Base-by-base conservation (phyloP, 1,139 yeast species). In the Yamadazyma diospyri region DNA sequence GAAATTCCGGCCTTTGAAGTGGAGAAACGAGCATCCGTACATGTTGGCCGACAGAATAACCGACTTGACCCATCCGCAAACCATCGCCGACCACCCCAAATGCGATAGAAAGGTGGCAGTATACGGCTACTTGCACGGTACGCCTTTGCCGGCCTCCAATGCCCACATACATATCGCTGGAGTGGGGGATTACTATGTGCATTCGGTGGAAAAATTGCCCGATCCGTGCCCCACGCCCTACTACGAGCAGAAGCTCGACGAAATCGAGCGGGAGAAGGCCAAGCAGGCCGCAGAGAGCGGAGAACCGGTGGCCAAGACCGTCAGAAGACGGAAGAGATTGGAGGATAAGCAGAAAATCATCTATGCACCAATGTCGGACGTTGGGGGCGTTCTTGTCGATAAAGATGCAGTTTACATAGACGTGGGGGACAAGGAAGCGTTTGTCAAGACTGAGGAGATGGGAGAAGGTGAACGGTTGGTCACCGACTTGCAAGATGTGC, bases 191-290 rank as follows among this genome's bases (percentile, higher is more conserved):
- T 73, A 81, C 47, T 67, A 79, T 2, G 83, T 87, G 4, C 69
- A 80, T 16, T 73, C 78, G 8, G 80, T 88, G 14, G 97, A 92
- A 56, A 82, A 88, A 48, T 67, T 94, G 34, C 97, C 97, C 2
- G 99, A 94, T 64, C 99, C 99, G 12, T 94, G 98, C 57, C 98
- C 99, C 27, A 92, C 98, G 1, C 99, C 99, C 3, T 84, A 76
- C 51, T 87, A 71, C 48, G 94, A 88, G 52, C 95, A 88, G 54
- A 81, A 74, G 49, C 64, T 87, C 23, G 97, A 88, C 45, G 95
- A 85, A 31, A 57, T 75, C 23, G 89, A 81, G 57, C 69, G 89
- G 50, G 87, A 81, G 47, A 75, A 69, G 43, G 77, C 76, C 8
- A 79, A 81, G 53, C 72, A 69, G 30, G 79, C 80, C 3, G 76